These are phyloP conservation scores for Mycena chlorophos DNA, from an alignment of 768 basidiomycete species.

Conservation along the genomic window DNA sequence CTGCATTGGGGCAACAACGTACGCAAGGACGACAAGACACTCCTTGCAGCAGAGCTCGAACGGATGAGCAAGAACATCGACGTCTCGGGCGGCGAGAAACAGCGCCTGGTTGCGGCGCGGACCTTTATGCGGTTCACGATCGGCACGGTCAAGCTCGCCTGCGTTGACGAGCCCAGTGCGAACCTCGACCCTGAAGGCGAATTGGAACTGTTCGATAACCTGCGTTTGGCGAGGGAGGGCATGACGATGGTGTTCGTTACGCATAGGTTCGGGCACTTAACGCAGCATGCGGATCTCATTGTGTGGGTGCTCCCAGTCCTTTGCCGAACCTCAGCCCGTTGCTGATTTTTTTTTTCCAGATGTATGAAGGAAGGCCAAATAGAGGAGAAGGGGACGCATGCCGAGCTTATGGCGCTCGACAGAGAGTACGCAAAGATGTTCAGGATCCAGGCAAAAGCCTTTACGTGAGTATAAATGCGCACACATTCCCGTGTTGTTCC, in stretches of 20 bases:
- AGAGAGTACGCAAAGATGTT: conserved; percentile 39
- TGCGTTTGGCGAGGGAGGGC: conserved; percentile 40
- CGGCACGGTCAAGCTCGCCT: conserved; percentile 45
- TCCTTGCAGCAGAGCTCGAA: conserved; percentile 27
- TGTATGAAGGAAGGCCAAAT: conserved; percentile 41
- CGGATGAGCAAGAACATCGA: conserved; percentile 34
- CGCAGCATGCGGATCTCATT: conserved; percentile 38
- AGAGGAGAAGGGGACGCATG: conserved; percentile 35
- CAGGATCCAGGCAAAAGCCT: conserved; percentile 37
- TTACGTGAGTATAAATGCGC: no score
- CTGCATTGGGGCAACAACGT: conserved; percentile 10
- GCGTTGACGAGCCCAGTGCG: conserved; percentile 61
- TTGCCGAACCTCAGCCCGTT: conserved; percentile 14
- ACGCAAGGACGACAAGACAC: conserved; percentile 13
- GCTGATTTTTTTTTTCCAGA: conserved; percentile 14
- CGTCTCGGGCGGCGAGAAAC: conserved; percentile 46
- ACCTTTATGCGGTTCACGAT: conserved; percentile 51
- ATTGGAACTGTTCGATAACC: conserved; percentile 43
- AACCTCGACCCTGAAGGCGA: conserved; percentile 59
- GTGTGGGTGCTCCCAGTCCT: no score
- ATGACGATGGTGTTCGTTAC: conserved; percentile 52
- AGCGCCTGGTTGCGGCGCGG: conserved; percentile 53
- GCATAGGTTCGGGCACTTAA: conserved; percentile 40
- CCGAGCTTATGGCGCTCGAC: conserved; percentile 30
- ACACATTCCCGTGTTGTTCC: no score